A percentile compares a stretch with the other conserved stretches of the same genome.
phyloP scores from a whole-genome alignment of 768 basidiomycete species.

The Floccularia luteovirens region DNA sequence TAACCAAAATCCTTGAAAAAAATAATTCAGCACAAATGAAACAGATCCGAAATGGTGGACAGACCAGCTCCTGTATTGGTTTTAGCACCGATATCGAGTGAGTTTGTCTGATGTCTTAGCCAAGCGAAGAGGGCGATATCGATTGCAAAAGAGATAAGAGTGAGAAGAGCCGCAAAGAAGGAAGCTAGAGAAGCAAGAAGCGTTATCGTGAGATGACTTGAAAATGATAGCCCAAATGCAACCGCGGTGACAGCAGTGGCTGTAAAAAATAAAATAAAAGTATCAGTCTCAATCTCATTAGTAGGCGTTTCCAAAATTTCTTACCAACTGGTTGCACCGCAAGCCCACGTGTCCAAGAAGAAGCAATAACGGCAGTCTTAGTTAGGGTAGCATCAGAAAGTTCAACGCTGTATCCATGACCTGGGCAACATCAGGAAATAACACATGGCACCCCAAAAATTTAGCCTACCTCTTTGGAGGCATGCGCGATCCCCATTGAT shows the following conservation, averaged over 20 bases:
- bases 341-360: constrained; percentile 68
- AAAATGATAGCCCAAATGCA: constrained; percentile 57
- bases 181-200: constrained; percentile 60
- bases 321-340: constrained; percentile 71
- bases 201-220: constrained; percentile 46
- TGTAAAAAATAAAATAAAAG: constrained; percentile 11
- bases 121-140: constrained; percentile 69
- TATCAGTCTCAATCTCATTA: too few relatives aligned
- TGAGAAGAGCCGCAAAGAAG: constrained; percentile 62
- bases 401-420: constrained; percentile 47
- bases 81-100: constrained; percentile 34
- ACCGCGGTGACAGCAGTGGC: constrained; percentile 52
- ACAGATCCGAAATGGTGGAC: constrained; percentile 4
- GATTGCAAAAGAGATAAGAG: constrained; percentile 67
- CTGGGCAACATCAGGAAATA: constrained; percentile 15
- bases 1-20: constrained; percentile 59
- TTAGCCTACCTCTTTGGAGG: constrained; percentile 32
- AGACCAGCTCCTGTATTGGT: constrained; percentile 61
- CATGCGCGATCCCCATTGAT: constrained; percentile 39
- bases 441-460: not conserved
- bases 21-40: constrained; percentile 1
- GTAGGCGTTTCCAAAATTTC: constrained; percentile 13
- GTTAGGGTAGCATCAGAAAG: constrained; percentile 23
- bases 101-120: constrained; percentile 48
- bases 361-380: constrained; percentile 32